phyloP scores from a whole-genome alignment of 2,329 filamentous ascomycete genomes.

The Diaporthe sp. region DNA sequence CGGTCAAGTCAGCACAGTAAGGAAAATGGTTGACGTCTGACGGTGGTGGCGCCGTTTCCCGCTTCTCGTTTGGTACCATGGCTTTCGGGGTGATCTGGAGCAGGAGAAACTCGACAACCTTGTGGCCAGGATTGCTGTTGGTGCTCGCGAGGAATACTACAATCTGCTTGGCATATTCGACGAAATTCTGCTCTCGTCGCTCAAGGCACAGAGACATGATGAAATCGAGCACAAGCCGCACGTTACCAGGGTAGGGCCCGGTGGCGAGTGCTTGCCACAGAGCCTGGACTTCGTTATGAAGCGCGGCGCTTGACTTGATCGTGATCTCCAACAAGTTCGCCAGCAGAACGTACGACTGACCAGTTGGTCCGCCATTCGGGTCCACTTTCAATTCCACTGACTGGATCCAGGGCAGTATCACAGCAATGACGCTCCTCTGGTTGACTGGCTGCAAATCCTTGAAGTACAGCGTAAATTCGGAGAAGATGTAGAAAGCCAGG shows the following conservation, averaged over 20 bases:
- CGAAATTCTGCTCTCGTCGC: slow-evolving; percentile 95
- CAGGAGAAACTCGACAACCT: slow-evolving; percentile 93
- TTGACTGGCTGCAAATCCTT: slow-evolving; percentile 85
- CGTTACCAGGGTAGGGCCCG: slow-evolving; percentile 92
- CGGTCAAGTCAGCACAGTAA: slow-evolving; percentile 87
- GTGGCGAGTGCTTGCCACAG: slow-evolving; percentile 97
- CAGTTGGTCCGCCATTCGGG: slow-evolving; percentile 89
- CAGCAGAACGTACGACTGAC: slow-evolving; percentile 92
- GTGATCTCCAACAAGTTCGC: slow-evolving; percentile 97
- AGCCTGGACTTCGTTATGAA: slow-evolving; percentile 97
- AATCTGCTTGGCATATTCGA: slow-evolving; percentile 97
- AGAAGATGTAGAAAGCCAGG: slow-evolving; percentile 93
- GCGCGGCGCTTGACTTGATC: slow-evolving; percentile 85
- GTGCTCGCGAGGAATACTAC: slow-evolving; percentile 95
- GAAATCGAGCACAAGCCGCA: slow-evolving; percentile 94
- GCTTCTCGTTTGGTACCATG: slow-evolving; percentile 95
- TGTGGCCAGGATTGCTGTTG: slow-evolving; percentile 78
- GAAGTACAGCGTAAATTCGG: slow-evolving; percentile 94
- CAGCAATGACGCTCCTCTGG: slow-evolving; percentile 93
- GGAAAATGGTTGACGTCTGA: slow-evolving; percentile 82
- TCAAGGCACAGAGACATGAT: slow-evolving; percentile 95
- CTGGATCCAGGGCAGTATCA: slow-evolving; percentile 96
- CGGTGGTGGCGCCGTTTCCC: slow-evolving; percentile 75
- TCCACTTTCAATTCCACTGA: slow-evolving; percentile 93
- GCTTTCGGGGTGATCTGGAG: slow-evolving; percentile 92